These are phyloP conservation scores for Thelonectria blattea DNA, from an alignment of 2,329 filamentous ascomycete genomes.

Conservation along the genomic window DNA sequence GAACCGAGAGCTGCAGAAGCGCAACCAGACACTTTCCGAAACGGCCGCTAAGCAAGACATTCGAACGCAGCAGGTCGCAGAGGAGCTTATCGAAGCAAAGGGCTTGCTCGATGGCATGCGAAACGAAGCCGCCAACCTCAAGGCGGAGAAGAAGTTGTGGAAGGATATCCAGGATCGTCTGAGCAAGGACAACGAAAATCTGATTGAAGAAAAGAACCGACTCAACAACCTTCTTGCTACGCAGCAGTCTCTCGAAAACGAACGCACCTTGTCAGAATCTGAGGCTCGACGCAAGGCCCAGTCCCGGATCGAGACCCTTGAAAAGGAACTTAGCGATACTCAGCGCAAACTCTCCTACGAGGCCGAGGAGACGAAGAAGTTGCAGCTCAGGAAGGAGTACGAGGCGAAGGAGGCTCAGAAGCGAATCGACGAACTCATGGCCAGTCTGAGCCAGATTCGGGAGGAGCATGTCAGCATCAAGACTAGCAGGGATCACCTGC, in stretches of 20 bases:
- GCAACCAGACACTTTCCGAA: slow-evolving; percentile 78
- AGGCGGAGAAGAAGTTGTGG: slow-evolving; percentile 93
- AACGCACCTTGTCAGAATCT: slow-evolving; percentile 83
- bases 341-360: slow-evolving; percentile 87
- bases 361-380: slow-evolving; percentile 82
- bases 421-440: slow-evolving; percentile 88
- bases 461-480: slow-evolving; percentile 88
- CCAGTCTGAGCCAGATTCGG: slow-evolving; percentile 77
- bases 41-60: slow-evolving; percentile 89
- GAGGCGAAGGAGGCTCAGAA: slow-evolving; percentile 88
- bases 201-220: slow-evolving; percentile 83
- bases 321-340: slow-evolving; percentile 76
- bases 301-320: slow-evolving; percentile 76
- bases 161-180: slow-evolving; percentile 91
- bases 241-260: slow-evolving; percentile 88
- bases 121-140: slow-evolving; percentile 89
- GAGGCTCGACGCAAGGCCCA: slow-evolving; percentile 84
- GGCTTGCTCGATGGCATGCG: slow-evolving; percentile 84
- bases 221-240: slow-evolving; percentile 83
- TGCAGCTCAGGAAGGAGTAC: slow-evolving; percentile 84
- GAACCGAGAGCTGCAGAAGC: slow-evolving; percentile 85
- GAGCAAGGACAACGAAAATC: slow-evolving; percentile 82
- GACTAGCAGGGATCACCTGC: slow-evolving; percentile 87
- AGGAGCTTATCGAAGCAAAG: slow-evolving; percentile 88
- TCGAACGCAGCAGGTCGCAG: slow-evolving; percentile 86